Base-by-base conservation (phyloP, 352 stramenopile genomes). In the Globisporangium takayamanum region DNA sequence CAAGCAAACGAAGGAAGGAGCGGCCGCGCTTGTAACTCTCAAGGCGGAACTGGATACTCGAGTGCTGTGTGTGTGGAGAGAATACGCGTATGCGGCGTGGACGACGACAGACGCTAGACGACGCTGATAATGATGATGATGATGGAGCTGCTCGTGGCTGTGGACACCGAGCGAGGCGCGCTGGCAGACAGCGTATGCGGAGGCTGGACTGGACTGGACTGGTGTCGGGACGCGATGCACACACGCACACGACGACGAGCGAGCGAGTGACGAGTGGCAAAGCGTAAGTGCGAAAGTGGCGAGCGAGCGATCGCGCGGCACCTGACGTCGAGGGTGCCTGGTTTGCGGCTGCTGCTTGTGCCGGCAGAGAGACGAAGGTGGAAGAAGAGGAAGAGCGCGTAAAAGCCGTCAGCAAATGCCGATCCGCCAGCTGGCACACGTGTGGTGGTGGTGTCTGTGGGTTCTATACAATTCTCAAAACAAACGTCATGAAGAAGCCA, bases 221-320 rank as follows among this genome's bases (percentile, higher is more conserved):
- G 8, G 45, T 50, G n/a, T 30, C n/a, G 46, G 46, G 46, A 50
- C n/a, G 46, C n/a, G n/a, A 50, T 30, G n/a, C 46, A 30, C 46
- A 18, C 46, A 50, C 30, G 30, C 30, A 8, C 30, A 10, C 30
- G 8, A 5, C 4, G 30, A 8, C 30, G 8, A 36, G 30, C 30
- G 30, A 36, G 30, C 30, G 30, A 5, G 30, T 36, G 8, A 25
- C 14, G 30, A 26, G 48, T 20, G 48, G 28, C 22, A 42, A 53
- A 39, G 49, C 49, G 49, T 37, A 42, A 25, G 28, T 37, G 12
- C 18, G 49, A 42, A 26, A 53, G 49, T 54, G 49, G 30, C 2
- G 12, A 18, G 39, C 39, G 22, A 22, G 22, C 22, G 22, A 22
- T 22, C 22, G 22, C 22, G 22, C 22, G 22, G 22, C 22, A 22